Base-by-base conservation (phyloP, 2,329 filamentous ascomycete genomes). In the Pseudogymnoascus sp. region DNA sequence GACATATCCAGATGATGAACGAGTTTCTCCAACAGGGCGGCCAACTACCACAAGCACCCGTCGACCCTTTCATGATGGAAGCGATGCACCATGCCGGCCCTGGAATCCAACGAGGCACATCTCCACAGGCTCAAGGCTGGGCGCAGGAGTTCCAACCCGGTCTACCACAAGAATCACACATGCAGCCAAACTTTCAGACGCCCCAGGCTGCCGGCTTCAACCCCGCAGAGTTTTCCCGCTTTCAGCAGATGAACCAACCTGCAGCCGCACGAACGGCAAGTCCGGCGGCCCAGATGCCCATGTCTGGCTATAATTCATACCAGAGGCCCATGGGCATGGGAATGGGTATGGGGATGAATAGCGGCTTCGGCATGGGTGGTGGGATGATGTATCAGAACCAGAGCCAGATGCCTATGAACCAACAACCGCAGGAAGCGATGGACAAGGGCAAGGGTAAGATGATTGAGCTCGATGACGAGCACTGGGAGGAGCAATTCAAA, bases 401-500 rank as follows among this genome's bases (percentile, higher is more conserved):
- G 70, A 76, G 72, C 68, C 69, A 78, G 69, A 69, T 73, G 66
- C 65, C 74, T 65, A 70, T 75, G 70, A 74, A 74, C 49, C 68
- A 69, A 38, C 69, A 73, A 43, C 80, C 71, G 39, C 49, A 55
- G 8, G 49, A 55, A 21, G 58, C 62, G 12, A 67, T 83, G 66
- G 79, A 77, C 59, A 89, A 92, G 74, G 90, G 89, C 64, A 97
- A 97, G 74, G 92, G 90, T 39, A 96, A 95, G 75, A 85, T 97
- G 77, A 88, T 97, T 11, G 94, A 97, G 77, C 83, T 97, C 23
- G 91, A 97, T 73, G 93, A 99, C 69, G 80, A 88, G 71, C 89
- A 96, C 72, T 97, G 94, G 94, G 93, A 97, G 76, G 91, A 92
- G 69, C 92, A 97, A 74, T 99, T 99, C 74, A 90, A 91, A 63